Base-by-base conservation (phyloP, 805 yeast genomes). In the Cyberlindnera lachancei region DNA sequence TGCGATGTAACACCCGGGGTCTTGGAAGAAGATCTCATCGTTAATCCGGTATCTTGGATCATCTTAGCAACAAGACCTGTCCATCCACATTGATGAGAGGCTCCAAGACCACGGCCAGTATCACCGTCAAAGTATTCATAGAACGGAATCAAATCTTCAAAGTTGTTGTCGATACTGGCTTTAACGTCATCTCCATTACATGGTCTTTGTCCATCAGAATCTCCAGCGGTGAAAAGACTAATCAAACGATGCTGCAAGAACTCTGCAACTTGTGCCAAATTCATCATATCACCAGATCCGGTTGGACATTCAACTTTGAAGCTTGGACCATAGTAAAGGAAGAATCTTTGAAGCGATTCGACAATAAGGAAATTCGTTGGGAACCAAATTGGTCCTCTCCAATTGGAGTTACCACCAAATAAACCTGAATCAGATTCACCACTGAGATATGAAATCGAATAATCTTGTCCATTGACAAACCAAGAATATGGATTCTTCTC, bases 381-480 rank as follows among this genome's bases (percentile, higher is more conserved):
- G 67, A 87, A 86, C 96, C 96, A 87, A 45, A 87, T 86, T 12
- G 96, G 96, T 3, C 96, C 96, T 56, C 96, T 71, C 96, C 96
- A 87, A 59, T 87, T 87, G 15, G 95, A 86, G 56, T 87, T 87
- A 37, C 96, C 96, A 31, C 96, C 96, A 68, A 87, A 87, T 73
- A 88, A 73, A 5, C 95, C 95, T 6, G 94, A 79, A 52, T 85
- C 90, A 18, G 94, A 81, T 52, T 85, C 95, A 19, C 94, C 95
- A 5, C 94, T 80, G 33, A 85, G 69, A 56, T 86, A 85, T 37
- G 71, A 70, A 20, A 85, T 88, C 27, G 66, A 62, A 57, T 78
- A 87, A 24, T 68, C 63, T 44, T 74, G 68, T 13, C 94, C 94
- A 54, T 83, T 68, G 27, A 87, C 94, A 43, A 77, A 70, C 90